phyloP scores from a whole-genome alignment of 441 rosid species.

The Macaranga tanarius region DNA sequence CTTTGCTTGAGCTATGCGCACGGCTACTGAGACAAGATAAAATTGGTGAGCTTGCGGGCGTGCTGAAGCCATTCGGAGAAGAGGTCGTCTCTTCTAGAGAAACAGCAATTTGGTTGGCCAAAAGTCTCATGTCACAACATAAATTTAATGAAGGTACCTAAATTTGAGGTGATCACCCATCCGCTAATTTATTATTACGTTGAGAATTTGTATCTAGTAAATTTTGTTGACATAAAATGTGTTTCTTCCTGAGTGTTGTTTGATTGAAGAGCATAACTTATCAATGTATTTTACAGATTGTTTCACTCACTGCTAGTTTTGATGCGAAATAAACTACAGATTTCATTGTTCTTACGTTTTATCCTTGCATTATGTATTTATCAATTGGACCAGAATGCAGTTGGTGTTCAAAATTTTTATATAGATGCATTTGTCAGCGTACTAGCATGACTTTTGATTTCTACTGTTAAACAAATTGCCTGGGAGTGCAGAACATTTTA shows the following conservation, averaged over 20 bases:
- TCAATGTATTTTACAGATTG: constrained; percentile 25
- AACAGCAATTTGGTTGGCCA: constrained; percentile 95
- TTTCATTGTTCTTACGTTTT: not conserved
- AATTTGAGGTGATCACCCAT: constrained; percentile 21
- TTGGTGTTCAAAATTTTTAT: too few species aligned
- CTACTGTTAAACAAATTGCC: not conserved
- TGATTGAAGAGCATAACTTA: constrained; percentile 30
- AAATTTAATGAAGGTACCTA: constrained; percentile 53
- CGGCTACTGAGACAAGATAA: constrained; percentile 82
- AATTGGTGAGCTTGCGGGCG: constrained; percentile 77
- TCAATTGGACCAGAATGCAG: not conserved
- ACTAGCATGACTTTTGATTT: not conserved
- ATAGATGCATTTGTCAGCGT: not conserved
- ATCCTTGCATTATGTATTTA: not conserved
- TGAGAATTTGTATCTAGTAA: constrained; percentile 17
- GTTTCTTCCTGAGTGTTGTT: constrained; percentile 31
- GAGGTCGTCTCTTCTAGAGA: constrained; percentile 91
- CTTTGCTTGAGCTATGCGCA: constrained; percentile 87
- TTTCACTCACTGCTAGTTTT: constrained; percentile 15
- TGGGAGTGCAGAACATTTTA: not conserved
- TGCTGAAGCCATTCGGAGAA: constrained; percentile 87
- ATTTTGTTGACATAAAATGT: constrained; percentile 22
- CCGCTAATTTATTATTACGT: constrained; percentile 32
- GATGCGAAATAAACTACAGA: constrained; percentile 15
- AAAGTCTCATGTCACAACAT: constrained; percentile 77